phyloP scores from a whole-genome alignment of 768 basidiomycete species.

The Tricholoma matsutake region DNA sequence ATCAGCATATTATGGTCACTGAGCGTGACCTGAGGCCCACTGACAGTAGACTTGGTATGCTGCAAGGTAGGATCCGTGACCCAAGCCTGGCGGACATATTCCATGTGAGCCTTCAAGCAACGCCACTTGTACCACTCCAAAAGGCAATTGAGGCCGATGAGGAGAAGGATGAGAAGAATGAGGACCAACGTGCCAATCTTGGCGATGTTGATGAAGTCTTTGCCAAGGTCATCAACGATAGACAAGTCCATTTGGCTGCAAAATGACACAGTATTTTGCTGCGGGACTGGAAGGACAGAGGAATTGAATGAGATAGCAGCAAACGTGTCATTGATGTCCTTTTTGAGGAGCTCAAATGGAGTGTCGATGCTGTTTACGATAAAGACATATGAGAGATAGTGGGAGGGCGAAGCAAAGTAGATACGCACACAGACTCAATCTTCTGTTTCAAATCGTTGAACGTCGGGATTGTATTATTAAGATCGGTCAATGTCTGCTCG shows the following conservation, averaged over 20 bases:
- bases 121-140: conserved; percentile 92
- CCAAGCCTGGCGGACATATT: conserved; percentile 76
- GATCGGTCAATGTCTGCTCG: conserved; percentile 62
- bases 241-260: conserved; percentile 79
- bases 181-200: conserved; percentile 79
- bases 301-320: conserved; percentile 67
- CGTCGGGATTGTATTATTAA: conserved; percentile 81
- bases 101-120: conserved; percentile 60
- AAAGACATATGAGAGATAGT: conserved; percentile 3
- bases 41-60: conserved; percentile 32
- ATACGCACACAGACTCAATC: conserved; percentile 63
- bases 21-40: conserved; percentile 53
- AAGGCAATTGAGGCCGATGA: conserved; percentile 69
- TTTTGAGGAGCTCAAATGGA: conserved; percentile 85
- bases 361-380: conserved; percentile 57
- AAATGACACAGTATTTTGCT: conserved; percentile 63
- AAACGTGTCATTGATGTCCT: conserved; percentile 88
- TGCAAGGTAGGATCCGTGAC: conserved; percentile 62
- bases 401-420: not conserved
- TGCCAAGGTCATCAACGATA: conserved; percentile 81
- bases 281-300: conserved; percentile 73
- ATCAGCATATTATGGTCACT: conserved; percentile 78
- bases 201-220: conserved; percentile 73
- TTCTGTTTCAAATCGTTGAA: conserved; percentile 69
- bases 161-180: conserved; percentile 64